Evolutionary conservation across 768 basidiomycete genomes (phyloP), one percentile per base, ranked within the genome.

Genomic region (Hericium rajendrae): DNA sequence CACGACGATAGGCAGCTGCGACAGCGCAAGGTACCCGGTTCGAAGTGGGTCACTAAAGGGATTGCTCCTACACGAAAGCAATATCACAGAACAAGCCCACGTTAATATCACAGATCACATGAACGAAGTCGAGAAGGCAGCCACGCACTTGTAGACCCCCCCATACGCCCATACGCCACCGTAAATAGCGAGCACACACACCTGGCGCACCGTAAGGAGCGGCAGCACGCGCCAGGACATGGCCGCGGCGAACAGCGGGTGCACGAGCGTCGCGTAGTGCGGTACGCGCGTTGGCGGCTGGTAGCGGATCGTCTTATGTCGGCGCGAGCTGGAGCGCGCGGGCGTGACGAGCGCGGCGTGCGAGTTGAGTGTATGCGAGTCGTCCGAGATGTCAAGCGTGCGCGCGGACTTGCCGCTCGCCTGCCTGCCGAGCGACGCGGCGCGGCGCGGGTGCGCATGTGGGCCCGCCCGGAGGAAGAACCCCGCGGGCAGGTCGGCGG

Each of bases 1-100:
- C 57, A 76, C 70, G 8, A 78, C 69, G 26, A 76, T 60, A 4
- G 78, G 78, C 15, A 80, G 69, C 60, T 79, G 77, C 6, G 76
- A 74, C 52, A 74, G 66, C 16, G 71, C 72, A 4, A 79, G 67
- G 43, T 64, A 65, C 20, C 71, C 76, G 26, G 62, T 62, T 15
- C 77, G 69, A 20, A 62, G 2, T 8, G 68, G 62, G 50, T 74
- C 67, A 8, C 62, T 59, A 58, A 78, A 72, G 2, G 72, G 70
- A 46, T 72, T 65, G 48, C 40, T 41, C 40, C 40, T 41, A 4
- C 40, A 13, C 40, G 4, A 12, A 15, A 32, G 28, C 28, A 13
- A 13, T 6, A 18, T 18, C 40, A 41, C 40, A 41, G 18, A 15
- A 41, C 40, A 41, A 32, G 28, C 28, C 40, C 40, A 5, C 40